These are phyloP conservation scores for Jatropha multifida DNA, from an alignment of 441 rosid genomes.

Conservation along the genomic window DNA sequence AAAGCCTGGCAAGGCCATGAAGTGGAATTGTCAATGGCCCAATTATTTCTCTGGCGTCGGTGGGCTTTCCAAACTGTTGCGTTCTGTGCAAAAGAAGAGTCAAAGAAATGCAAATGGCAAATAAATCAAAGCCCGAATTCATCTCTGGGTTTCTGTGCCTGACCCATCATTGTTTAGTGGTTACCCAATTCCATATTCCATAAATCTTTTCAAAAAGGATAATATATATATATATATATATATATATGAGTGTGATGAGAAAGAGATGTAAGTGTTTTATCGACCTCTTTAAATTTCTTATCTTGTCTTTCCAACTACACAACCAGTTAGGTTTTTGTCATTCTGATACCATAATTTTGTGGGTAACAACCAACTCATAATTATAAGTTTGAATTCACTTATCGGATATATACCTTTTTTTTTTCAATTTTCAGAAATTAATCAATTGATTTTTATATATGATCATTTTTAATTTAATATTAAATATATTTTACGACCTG, in stretches of 20 bases:
- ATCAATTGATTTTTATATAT: not conserved
- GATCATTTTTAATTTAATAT: not conserved
- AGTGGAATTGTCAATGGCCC: not conserved
- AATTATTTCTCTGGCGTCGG: not conserved
- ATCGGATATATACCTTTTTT: not conserved
- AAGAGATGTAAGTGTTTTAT: no score
- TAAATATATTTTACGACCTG: no score
- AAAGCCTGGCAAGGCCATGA: not conserved
- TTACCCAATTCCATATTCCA: no score
- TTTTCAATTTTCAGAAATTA: not conserved
- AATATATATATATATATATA: no score
- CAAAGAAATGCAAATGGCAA: no score
- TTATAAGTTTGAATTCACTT: not conserved
- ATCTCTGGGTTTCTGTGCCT: no score
- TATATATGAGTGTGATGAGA: no score
- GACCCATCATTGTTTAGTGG: no score
- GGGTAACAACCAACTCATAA: not conserved
- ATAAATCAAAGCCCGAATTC: no score
- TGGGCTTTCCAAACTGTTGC: not conserved
- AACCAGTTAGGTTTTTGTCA: conserved; percentile 15
- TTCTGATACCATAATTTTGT: not conserved
- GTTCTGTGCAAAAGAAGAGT: no score
- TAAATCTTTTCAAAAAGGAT: no score
- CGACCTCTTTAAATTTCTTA: no score
- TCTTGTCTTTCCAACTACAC: not conserved